Conservation (phyloP, 192 early-diverging fungal species). For the Entomortierella chlamydospora region DNA sequence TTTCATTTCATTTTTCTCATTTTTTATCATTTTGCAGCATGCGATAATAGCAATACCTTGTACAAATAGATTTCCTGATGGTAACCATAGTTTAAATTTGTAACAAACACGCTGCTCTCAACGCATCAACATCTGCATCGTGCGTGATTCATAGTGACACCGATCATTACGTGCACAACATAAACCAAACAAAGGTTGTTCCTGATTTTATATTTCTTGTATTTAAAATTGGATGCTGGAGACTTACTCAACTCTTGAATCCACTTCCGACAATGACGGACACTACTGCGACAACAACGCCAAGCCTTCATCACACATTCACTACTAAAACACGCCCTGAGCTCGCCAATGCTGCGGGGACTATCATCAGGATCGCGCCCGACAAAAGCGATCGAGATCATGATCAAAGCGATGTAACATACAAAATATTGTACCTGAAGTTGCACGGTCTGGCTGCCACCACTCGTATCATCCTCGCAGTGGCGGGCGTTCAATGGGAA, state of each 20-base stretch:
- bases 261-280: not conserved
- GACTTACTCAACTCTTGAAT: too few species aligned
- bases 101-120: too few species aligned
- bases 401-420: not conserved
- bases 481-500: conserved; percentile 26
- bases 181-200: too few species aligned
- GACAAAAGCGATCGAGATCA: not conserved
- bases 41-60: too few species aligned
- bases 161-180: too few species aligned
- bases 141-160: too few species aligned
- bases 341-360: conserved; percentile 7
- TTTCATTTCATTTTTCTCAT: not conserved
- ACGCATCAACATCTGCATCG: too few species aligned
- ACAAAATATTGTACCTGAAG: conserved; percentile 37
- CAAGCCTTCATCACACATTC: conserved; percentile 3
- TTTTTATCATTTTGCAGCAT: too few species aligned
- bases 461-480: conserved; percentile 22
- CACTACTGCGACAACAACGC: not conserved
- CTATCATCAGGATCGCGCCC: not conserved
- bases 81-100: too few species aligned
- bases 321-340: conserved; percentile 10
- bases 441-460: conserved; percentile 45
- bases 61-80: too few species aligned
- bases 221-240: too few species aligned
- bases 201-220: too few species aligned